These are phyloP conservation scores for Alternaria sp. DNA, from an alignment of 2,329 filamentous ascomycete genomes.

Conservation along the genomic window DNA sequence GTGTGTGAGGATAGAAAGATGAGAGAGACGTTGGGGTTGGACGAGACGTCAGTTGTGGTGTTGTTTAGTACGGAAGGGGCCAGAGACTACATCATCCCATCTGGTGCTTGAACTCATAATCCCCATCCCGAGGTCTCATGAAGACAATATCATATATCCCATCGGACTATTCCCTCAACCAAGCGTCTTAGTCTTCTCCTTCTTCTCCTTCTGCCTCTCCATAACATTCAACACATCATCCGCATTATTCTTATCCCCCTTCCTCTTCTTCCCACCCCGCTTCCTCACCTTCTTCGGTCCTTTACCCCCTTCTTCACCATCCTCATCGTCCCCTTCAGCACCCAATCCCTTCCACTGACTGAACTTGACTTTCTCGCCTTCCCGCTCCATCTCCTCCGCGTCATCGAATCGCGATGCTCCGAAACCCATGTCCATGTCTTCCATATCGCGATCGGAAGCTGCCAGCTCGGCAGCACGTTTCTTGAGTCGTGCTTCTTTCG, in stretches of 20 bases:
- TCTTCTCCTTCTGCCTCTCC: slow-evolving; percentile 61
- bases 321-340: slow-evolving; percentile 59
- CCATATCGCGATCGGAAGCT: slow-evolving; percentile 76
- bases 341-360: slow-evolving; percentile 66
- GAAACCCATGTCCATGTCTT: slow-evolving; percentile 95
- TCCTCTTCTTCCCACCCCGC: slow-evolving; percentile 75
- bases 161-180: not conserved
- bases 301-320: slow-evolving; percentile 52
- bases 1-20: slow-evolving; percentile 49
- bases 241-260: slow-evolving; percentile 78
- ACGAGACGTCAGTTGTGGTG: slow-evolving; percentile 64
- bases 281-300: slow-evolving; percentile 69
- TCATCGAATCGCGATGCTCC: slow-evolving; percentile 87
- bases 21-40: slow-evolving; percentile 46
- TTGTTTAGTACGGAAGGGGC: slow-evolving; percentile 71
- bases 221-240: slow-evolving; percentile 81
- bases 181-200: slow-evolving; percentile 38
- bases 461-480: slow-evolving; percentile 70
- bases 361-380: slow-evolving; percentile 67
- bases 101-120: not conserved
- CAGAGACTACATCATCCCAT: slow-evolving; percentile 27
- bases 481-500: slow-evolving; percentile 71
- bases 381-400: slow-evolving; percentile 77
- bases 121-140: not conserved
- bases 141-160: not conserved